phyloP scores from a whole-genome alignment of 1,284 basidiomycete genomes.

The Naganishia cerealis region DNA sequence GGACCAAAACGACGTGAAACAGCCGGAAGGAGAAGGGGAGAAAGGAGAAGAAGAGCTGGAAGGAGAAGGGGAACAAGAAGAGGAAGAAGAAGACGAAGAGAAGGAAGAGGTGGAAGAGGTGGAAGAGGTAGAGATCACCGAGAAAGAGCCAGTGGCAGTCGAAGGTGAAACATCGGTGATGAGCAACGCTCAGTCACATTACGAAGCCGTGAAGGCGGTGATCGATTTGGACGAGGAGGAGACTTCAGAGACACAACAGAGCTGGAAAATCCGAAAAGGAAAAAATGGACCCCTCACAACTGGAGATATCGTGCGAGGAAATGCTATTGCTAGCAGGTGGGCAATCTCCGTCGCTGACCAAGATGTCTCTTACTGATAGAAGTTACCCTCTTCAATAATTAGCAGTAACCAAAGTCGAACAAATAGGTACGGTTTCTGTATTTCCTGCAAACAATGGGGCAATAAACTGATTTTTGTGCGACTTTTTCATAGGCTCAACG shows the following conservation, averaged over 20 bases:
- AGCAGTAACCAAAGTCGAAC: background rate
- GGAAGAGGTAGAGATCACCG: background rate
- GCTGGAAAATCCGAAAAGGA: slow-evolving; percentile 23
- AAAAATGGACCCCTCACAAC: background rate
- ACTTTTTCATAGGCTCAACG: slow-evolving; percentile 18
- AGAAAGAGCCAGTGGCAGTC: background rate
- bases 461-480: background rate
- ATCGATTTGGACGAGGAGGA: background rate
- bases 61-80: background rate
- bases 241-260: slow-evolving; percentile 13
- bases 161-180: background rate
- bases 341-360: background rate
- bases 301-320: slow-evolving; percentile 2
- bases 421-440: background rate
- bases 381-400: background rate
- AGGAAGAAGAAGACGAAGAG: background rate
- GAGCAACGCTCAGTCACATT: background rate
- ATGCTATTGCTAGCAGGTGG: slow-evolving; percentile 5
- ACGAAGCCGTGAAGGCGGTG: background rate
- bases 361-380: background rate
- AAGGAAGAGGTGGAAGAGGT: background rate
- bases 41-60: slow-evolving; percentile 22
- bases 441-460: background rate
- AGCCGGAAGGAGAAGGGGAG: background rate
- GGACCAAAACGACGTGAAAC: background rate